A percentile compares a stretch with the other conserved stretches of the same genome.
Evolutionary conservation across 176 grass and related monocot species (phyloP).

Genomic region (Oryza rufipogon): DNA sequence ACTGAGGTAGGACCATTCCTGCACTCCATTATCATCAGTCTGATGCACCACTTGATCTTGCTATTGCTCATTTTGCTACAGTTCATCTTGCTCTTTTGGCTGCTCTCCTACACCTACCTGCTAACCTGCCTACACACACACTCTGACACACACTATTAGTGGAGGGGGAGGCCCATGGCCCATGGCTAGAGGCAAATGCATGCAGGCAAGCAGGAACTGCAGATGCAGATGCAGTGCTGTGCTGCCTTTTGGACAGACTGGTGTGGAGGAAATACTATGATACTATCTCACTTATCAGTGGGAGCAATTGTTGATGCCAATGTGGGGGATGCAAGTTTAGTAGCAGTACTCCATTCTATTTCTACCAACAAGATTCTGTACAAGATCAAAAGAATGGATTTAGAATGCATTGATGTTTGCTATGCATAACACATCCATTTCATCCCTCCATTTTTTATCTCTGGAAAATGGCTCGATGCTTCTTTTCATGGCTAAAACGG

Average conservation of each 20-base stretch:
- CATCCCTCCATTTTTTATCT: neutral
- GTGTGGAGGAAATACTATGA: conserved; percentile 31
- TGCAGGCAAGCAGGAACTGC: neutral
- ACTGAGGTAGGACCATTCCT: conserved; percentile 27
- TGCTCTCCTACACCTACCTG: conserved; percentile 28
- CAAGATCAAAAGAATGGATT: conserved; percentile 12
- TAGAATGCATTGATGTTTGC: neutral
- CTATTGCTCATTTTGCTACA: conserved; percentile 21
- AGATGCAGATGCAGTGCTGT: neutral
- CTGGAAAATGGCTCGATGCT: neutral
- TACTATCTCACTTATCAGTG: conserved; percentile 25
- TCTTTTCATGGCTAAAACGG: conserved; percentile 16
- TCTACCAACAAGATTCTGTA: conserved; percentile 20
- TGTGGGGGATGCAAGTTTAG: conserved; percentile 2
- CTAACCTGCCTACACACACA: conserved; percentile 11
- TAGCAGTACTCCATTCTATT: too few relatives aligned
- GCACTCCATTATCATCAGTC: neutral
- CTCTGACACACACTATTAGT: neutral
- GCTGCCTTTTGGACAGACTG: conserved; percentile 20
- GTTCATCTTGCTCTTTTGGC: conserved; percentile 28
- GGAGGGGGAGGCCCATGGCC: conserved; percentile 28
- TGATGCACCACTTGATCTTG: conserved; percentile 29
- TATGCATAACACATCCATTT: neutral
- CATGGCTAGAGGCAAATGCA: neutral
- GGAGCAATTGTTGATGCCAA: conserved; percentile 33